These are phyloP conservation scores for Solanum chilense DNA, from an alignment of 257 asterid species.

Conservation along the genomic window DNA sequence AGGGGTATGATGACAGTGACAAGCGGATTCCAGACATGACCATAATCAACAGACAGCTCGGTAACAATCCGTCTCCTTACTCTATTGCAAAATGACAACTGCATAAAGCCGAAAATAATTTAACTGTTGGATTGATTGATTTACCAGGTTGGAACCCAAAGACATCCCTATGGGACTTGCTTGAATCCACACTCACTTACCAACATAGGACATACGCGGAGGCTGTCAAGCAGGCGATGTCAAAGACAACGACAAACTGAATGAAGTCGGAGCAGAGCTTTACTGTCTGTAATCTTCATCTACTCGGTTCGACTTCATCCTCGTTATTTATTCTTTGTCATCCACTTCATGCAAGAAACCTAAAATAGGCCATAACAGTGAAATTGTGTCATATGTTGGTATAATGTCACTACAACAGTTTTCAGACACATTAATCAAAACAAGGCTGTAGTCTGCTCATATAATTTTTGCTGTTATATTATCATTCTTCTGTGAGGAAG, in stretches of 20 bases:
- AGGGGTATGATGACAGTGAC: conserved; percentile 95
- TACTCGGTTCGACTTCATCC: not conserved
- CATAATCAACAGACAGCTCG: conserved; percentile 82
- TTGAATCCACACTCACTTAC: conserved; percentile 69
- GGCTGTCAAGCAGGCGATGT: conserved; percentile 58
- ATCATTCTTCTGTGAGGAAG: not conserved
- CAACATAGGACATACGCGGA: conserved; percentile 74
- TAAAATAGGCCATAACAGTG: not conserved
- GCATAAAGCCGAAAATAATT: not conserved
- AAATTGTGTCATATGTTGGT: not conserved
- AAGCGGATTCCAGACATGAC: conserved; percentile 98
- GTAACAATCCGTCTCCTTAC: conserved; percentile 13
- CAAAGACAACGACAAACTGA: conserved; percentile 43
- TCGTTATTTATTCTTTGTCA: not conserved
- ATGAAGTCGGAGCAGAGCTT: not conserved
- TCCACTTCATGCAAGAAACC: not conserved
- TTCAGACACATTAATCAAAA: not conserved
- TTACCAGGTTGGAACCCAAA: conserved; percentile 62
- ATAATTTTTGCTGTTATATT: not conserved
- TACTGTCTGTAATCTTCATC: not conserved
- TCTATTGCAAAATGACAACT: not conserved
- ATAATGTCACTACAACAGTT: not conserved
- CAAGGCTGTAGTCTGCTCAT: not conserved
- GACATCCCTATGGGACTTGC: conserved; percentile 79
- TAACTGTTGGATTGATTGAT: not conserved